Percentiles rank a stretch among this genome's conserved stretches.
phyloP scores from a whole-genome alignment of 169 alveolate species.

The Cryptosporidium parvum region DNA sequence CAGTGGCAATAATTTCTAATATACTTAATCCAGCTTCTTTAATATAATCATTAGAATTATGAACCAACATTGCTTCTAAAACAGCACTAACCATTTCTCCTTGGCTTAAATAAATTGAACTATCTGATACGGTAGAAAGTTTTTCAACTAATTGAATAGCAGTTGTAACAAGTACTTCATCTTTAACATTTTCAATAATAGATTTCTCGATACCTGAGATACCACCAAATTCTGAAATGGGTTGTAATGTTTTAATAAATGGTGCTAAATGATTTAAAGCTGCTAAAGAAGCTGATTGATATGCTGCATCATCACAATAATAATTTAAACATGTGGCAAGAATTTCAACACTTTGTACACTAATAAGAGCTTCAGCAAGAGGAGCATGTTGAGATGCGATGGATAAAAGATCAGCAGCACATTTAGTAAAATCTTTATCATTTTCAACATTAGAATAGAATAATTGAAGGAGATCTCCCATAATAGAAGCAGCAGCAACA shows the following conservation, averaged over 20 bases:
- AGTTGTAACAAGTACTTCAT: constrained; percentile 83
- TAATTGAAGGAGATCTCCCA: constrained; percentile 64
- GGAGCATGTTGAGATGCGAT: constrained; percentile 90
- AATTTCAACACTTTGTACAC: constrained; percentile 89
- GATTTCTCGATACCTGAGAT: constrained; percentile 88
- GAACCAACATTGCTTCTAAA: constrained; percentile 89
- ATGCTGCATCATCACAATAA: constrained; percentile 85
- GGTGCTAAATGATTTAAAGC: constrained; percentile 88
- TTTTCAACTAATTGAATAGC: constrained; percentile 86
- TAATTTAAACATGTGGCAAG: constrained; percentile 91
- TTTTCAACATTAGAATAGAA: constrained; percentile 69
- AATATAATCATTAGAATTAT: constrained; percentile 86
- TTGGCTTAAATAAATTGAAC: constrained; percentile 85
- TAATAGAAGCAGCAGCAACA: constrained; percentile 53
- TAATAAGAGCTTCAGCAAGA: constrained; percentile 86
- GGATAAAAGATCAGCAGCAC: constrained; percentile 78
- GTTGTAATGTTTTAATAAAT: constrained; percentile 83
- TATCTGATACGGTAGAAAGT: constrained; percentile 85
- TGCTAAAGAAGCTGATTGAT: constrained; percentile 86
- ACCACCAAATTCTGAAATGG: constrained; percentile 91
- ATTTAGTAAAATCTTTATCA: constrained; percentile 63
- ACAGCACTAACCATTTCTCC: constrained; percentile 87
- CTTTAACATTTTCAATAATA: constrained; percentile 82
- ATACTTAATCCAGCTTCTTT: constrained; percentile 87
- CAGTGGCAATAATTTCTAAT: constrained; percentile 88